phyloP scores from a whole-genome alignment of 768 basidiomycete species.

The Sporobolomyces roseus region DNA sequence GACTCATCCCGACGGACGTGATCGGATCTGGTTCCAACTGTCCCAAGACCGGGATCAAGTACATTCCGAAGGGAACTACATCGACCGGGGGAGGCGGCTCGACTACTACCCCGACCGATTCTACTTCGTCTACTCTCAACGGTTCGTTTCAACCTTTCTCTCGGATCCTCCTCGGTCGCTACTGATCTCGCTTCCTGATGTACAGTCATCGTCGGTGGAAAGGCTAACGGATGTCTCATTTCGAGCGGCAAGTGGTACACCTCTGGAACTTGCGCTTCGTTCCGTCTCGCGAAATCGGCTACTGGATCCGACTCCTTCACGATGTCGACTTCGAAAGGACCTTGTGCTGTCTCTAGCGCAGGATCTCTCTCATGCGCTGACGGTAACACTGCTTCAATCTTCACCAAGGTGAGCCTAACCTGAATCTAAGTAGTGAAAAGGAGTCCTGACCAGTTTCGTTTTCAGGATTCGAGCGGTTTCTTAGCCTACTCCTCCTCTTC shows the following conservation, averaged over 20 bases:
- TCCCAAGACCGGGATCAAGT: constrained; percentile 56
- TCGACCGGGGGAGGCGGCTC: neutral
- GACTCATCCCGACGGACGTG: constrained; percentile 18
- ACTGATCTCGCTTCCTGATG: neutral
- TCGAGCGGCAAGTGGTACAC: constrained; percentile 60
- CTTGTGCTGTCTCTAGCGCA: constrained; percentile 54
- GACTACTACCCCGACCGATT: neutral
- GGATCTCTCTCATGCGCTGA: constrained; percentile 57
- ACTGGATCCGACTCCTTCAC: constrained; percentile 54
- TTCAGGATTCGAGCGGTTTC: constrained; percentile 20
- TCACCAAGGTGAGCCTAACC: constrained; percentile 55
- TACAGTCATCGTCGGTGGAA: constrained; percentile 41
- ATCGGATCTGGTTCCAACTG: constrained; percentile 33
- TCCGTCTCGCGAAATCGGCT: constrained; percentile 4
- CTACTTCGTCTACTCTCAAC: constrained; percentile 44
- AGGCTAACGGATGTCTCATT: constrained; percentile 56
- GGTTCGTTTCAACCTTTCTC: neutral
- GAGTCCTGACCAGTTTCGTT: neutral
- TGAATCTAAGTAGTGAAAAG: neutral
- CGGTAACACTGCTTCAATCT: constrained; percentile 53
- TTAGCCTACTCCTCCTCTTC: constrained; percentile 6
- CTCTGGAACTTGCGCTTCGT: constrained; percentile 45
- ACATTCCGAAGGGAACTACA: constrained; percentile 56
- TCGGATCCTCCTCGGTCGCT: neutral
- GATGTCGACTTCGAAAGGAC: constrained; percentile 60